Evolutionary conservation across 192 early-diverging fungal genomes (phyloP).

Genomic region (Coemansia sp.): DNA sequence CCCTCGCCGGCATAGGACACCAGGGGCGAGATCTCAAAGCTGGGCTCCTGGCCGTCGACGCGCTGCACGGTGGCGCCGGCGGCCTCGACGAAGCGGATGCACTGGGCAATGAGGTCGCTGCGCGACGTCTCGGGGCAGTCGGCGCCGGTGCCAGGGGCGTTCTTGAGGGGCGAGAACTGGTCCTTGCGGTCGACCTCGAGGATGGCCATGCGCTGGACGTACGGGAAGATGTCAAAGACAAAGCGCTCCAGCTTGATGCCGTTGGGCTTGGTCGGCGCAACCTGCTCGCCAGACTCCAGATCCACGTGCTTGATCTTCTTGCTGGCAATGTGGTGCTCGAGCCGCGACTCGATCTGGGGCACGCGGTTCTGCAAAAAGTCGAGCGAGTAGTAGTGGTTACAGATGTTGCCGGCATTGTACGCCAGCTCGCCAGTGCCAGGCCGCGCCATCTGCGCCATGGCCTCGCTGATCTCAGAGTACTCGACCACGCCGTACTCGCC

Average conservation of each 20-base stretch:
- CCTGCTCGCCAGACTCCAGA: slow-evolving; percentile 60
- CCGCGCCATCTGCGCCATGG: slow-evolving; percentile 63
- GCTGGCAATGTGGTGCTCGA: slow-evolving; percentile 95
- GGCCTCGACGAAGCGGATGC: slow-evolving; percentile 76
- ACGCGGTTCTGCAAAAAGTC: slow-evolving; percentile 80
- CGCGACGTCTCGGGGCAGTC: slow-evolving; percentile 94
- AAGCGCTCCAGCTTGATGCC: slow-evolving; percentile 99
- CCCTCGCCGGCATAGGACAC: slow-evolving; percentile 94
- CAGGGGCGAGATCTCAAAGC: slow-evolving; percentile 82
- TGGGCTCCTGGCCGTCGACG: slow-evolving; percentile 40
- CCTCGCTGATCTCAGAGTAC: slow-evolving; percentile 88
- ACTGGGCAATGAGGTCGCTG: slow-evolving; percentile 81
- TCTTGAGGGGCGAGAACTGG: slow-evolving; percentile 98
- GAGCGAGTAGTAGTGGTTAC: slow-evolving; percentile 95
- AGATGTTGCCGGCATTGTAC: slow-evolving; percentile 95
- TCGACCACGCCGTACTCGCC: slow-evolving; percentile 83
- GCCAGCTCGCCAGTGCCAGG: slow-evolving; percentile 55
- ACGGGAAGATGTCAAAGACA: slow-evolving; percentile 99
- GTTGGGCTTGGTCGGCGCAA: slow-evolving; percentile 74
- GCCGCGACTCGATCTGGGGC: slow-evolving; percentile 70
- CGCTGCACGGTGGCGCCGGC: slow-evolving; percentile 74
- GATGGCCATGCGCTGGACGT: slow-evolving; percentile 79
- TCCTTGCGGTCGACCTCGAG: slow-evolving; percentile 88
- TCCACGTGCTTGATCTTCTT: slow-evolving; percentile 97
- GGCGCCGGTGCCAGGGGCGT: slow-evolving; percentile 78